phyloP scores from a whole-genome alignment of 257 asterid species.

The Craterostigma plantagineum region DNA sequence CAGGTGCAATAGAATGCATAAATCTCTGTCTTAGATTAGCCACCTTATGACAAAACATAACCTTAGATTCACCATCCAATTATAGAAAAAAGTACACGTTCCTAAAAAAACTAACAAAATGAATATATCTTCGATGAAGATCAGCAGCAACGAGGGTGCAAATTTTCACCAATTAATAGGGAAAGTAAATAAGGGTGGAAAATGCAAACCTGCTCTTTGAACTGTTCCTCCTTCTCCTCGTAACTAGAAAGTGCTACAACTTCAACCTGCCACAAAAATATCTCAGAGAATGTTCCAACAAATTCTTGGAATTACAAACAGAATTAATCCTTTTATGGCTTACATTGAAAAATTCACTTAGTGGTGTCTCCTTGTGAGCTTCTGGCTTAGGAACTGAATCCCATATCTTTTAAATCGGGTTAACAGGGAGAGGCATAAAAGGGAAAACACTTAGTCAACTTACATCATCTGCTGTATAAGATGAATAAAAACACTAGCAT shows the following conservation, averaged over 20 bases:
- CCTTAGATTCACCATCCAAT: constrained; percentile 3
- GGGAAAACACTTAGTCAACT: constrained; percentile 5
- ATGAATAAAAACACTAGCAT: constrained; percentile 7
- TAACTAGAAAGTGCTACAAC: constrained; percentile 86
- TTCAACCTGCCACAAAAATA: constrained; percentile 49
- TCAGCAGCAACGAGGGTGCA: too few species aligned
- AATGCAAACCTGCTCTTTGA: constrained; percentile 71
- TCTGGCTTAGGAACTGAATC: constrained; percentile 94
- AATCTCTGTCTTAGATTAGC: constrained; percentile 72
- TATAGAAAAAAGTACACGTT: constrained; percentile 6
- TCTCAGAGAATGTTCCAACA: constrained; percentile 4
- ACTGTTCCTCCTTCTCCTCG: constrained; percentile 95
- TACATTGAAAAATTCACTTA: constrained; percentile 95
- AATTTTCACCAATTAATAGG: too few species aligned
- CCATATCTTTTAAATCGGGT: constrained; percentile 52
- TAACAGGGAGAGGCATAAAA: constrained; percentile 1
- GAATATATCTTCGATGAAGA: too few species aligned
- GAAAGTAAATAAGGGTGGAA: too few species aligned
- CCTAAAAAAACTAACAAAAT: neutral
- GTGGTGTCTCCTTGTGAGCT: constrained; percentile 77
- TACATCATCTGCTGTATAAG: neutral
- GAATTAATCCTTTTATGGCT: constrained; percentile 12
- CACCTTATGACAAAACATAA: constrained; percentile 31
- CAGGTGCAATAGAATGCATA: constrained; percentile 90
- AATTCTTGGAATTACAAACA: neutral